Evolutionary conservation across 768 basidiomycete genomes (phyloP), one percentile per base, ranked within the genome.

Genomic region (Suillus bovinus): DNA sequence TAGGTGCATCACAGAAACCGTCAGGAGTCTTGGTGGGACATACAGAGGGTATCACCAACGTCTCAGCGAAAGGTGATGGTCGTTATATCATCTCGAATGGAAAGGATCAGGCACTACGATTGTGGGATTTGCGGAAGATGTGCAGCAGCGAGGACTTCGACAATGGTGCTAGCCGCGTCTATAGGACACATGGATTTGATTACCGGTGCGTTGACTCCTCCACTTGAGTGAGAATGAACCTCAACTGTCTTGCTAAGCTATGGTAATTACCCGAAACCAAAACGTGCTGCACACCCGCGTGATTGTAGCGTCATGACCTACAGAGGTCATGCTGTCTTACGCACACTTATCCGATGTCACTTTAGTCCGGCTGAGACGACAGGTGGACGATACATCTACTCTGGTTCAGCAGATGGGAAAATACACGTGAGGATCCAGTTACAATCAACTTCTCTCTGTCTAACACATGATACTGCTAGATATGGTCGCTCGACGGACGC

Each of bases 101-200:
- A 41, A 99, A 99, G 76, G 96, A 99, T 71, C 96, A 99, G 69
- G 86, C 91, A 1, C 79, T 94, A 56, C 87, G 94, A 8, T 76
- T 98, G 27, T 98, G 96, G 91, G 96, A 99, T 76, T 78, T 98
- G 50, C 87, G 96, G 55, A 94, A 90, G 76, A 98, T 99, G 96
- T 82, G 88, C 46, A 87, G 81, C 63, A 89, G 83, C 68, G 72
- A 79, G 20, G 88, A 94, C 47, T 88, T 86, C 67, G 88, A 92
- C 54, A 70, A 68, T 31, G 83, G 85, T 33, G 74, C 78, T 9
- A 65, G 77, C 20, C 73, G 76, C 10, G 65, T 75, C 62, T 94
- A 88, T 72, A 89, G 88, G 27, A 80, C 82, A 62, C 74, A 68
- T 3, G 74, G 80, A 55, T 96, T 84, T 66, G 94, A 98, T 72